Base-by-base conservation (phyloP, 768 basidiomycete genomes). In the Calocybe gangraenosa region DNA sequence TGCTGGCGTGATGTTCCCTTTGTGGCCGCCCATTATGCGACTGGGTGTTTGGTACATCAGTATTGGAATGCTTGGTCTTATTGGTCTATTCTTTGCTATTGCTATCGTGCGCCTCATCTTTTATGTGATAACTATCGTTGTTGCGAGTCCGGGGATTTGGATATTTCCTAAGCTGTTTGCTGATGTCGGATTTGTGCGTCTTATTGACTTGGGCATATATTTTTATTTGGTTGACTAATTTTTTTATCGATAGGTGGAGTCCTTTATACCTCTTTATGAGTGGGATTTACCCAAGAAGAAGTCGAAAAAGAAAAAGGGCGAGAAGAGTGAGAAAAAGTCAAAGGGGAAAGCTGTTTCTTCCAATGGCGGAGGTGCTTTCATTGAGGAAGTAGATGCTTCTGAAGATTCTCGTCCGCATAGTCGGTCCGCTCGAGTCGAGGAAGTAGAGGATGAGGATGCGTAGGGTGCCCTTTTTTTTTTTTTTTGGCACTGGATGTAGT, bases 141-240 rank as follows among this genome's bases (percentile, higher is more conserved):
- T 81, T 45, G 83, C 81, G 23, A 81, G 83, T 49, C 92, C 92
- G 11, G 96, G 94, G 34, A 96, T 99, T 38, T 99, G 96, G 96
- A 87, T 98, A 69, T 99, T 97, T 74, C 96, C 96, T 0, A 86
- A 95, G 61, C 70, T 99, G 23, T 98, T 99, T 54, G 96, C 95
- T 11, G 95, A 99, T 58, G 95, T 97, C 44, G 94, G 96, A 64
- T 95, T 98, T 60, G 96, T 99, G 62, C 66, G 95, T 83, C 7
- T 17, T 37, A 22, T 28, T 19, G 40, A 22, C 14, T 47, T 37
- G 21, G 31, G 47, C 37, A 15, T 32, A 23, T 34, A 21, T 32
- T 2, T 28, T 21, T 18, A 25, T 14, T 7, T 17, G 23, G 34
- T 18, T 51, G 19, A 48, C 22, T 37, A 13, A 15, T 25, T 6